Evolutionary conservation across 305 asterid genomes (phyloP).

Genomic region (Fraxinus baroniana): DNA sequence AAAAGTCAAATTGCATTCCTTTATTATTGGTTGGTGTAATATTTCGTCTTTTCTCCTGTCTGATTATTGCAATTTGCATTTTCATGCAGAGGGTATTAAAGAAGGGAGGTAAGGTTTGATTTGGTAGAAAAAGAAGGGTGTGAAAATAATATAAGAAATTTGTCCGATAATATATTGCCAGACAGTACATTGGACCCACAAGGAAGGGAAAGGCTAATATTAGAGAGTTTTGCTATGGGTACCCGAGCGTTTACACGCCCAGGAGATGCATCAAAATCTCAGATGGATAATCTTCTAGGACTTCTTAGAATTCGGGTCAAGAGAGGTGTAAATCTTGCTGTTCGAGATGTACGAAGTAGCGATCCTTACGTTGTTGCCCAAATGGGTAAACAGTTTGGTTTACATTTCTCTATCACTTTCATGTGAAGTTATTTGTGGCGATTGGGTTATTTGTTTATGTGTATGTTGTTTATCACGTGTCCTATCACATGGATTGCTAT

Average conservation of each 20-base stretch:
- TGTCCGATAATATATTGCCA: background rate
- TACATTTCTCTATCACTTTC: background rate
- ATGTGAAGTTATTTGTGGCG: background rate
- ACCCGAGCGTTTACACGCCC: background rate
- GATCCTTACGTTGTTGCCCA: slow-evolving; percentile 82
- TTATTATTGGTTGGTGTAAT: background rate
- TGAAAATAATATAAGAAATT: background rate
- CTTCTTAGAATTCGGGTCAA: slow-evolving; percentile 69
- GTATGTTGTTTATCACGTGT: background rate
- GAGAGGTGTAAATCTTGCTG: slow-evolving; percentile 87
- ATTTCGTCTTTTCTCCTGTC: background rate
- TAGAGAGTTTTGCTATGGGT: no score
- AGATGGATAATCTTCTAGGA: slow-evolving; percentile 66
- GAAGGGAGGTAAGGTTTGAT: background rate
- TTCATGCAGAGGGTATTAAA: no score
- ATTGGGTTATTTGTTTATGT: background rate
- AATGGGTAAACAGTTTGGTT: slow-evolving; percentile 68
- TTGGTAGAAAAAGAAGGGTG: background rate
- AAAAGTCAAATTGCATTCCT: background rate
- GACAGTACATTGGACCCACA: background rate
- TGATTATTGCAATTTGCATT: background rate
- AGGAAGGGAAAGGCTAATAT: background rate
- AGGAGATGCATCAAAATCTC: slow-evolving; percentile 24
- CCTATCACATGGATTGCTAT: background rate
- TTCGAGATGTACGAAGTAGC: slow-evolving; percentile 85